Conservation (phyloP, 768 basidiomycete species). For the Mycena sanguinolenta region DNA sequence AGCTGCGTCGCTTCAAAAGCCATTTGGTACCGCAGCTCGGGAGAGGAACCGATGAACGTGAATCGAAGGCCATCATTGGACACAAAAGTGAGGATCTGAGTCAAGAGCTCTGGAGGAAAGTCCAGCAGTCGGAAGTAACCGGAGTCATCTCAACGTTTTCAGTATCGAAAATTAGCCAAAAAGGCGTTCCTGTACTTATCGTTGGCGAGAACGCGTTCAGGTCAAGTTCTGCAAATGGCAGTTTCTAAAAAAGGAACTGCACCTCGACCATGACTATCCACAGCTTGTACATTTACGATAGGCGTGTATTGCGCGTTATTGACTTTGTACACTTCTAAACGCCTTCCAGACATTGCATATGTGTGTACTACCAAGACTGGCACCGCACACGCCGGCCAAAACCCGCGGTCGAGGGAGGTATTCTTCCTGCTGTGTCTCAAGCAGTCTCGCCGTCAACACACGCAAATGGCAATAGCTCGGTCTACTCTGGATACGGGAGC, state of each 20-base stretch:
- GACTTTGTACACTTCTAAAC: conserved; percentile 19
- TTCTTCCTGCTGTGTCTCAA: conserved; percentile 85
- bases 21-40: conserved; percentile 29
- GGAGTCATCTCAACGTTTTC: too few species aligned
- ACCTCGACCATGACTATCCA: conserved; percentile 83
- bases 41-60: not conserved
- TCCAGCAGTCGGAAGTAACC: conserved; percentile 19
- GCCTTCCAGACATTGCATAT: conserved; percentile 82
- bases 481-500: conserved; percentile 60
- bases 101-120: conserved; percentile 20
- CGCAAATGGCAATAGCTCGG: conserved; percentile 45
- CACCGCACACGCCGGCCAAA: conserved; percentile 83
- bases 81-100: conserved; percentile 21
- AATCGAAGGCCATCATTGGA: not conserved
- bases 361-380: conserved; percentile 97
- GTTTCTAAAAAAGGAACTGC: conserved; percentile 16
- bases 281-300: conserved; percentile 94
- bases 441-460: conserved; percentile 60
- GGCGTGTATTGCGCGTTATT: conserved; percentile 58
- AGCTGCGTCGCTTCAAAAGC: not conserved
- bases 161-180: too few species aligned
- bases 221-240: too few species aligned
- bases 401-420: conserved; percentile 78
- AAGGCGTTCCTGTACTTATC: too few species aligned
- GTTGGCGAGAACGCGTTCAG: too few species aligned